These are phyloP conservation scores for Skeletonema costatum DNA, from an alignment of 108 stramenopile species.

Conservation along the genomic window DNA sequence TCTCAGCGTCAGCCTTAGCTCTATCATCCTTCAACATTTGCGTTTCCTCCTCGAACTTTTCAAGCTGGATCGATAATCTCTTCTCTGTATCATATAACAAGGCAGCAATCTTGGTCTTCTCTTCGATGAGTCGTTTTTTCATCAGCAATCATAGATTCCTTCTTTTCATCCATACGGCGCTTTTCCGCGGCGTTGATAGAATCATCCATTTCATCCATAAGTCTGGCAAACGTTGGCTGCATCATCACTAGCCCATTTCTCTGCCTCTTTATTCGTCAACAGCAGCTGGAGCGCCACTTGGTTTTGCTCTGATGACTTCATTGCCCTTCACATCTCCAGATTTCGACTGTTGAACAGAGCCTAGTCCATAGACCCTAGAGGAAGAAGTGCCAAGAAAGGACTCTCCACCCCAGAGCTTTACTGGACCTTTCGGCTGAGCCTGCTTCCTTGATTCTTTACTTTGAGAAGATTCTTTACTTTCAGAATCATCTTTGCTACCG, in stretches of 20 bases:
- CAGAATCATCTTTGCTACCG: background rate
- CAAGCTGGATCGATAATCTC: background rate
- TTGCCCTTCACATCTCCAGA: background rate
- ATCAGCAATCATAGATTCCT: background rate
- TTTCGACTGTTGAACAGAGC: background rate
- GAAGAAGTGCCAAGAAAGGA: conserved; percentile 1
- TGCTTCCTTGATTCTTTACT: background rate
- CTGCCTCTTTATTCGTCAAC: background rate
- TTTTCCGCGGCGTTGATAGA: background rate
- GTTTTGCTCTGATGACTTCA: background rate
- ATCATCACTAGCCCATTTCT: background rate
- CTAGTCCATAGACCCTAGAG: conserved; percentile 3
- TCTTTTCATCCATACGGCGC: background rate
- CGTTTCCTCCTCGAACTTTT: background rate
- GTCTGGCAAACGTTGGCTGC: background rate
- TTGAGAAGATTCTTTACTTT: background rate
- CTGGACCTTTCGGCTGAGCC: background rate
- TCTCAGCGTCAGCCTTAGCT: background rate
- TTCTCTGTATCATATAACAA: background rate
- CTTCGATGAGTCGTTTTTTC: background rate
- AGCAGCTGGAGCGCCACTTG: background rate
- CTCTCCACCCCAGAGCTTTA: conserved; percentile 2
- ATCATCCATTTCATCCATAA: background rate
- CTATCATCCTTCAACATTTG: background rate
- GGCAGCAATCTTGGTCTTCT: background rate